Evolutionary conservation across 306 rosid species (phyloP).

Genomic region (Luffa acutangula): DNA sequence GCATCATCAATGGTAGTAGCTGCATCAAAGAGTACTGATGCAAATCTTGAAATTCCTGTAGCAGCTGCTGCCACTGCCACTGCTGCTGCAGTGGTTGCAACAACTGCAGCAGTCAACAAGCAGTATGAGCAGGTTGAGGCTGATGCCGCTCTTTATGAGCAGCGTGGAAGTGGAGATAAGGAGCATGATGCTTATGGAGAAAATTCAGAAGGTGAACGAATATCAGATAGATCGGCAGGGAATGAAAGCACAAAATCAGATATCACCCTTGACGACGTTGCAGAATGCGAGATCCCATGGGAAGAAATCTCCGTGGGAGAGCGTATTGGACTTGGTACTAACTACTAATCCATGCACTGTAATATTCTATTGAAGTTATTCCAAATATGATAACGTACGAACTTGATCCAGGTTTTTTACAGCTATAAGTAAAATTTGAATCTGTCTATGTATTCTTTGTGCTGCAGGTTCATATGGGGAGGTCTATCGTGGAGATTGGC

Average conservation of each 20-base stretch:
- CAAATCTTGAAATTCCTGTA: conserved; percentile 70
- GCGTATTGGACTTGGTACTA: conserved; percentile 92
- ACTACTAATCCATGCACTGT: conserved; percentile 20
- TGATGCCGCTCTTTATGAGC: conserved; percentile 40
- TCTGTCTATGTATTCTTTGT: conserved; percentile 13
- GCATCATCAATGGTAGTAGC: conserved; percentile 94
- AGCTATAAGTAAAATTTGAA: conserved; percentile 13
- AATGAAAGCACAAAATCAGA: conserved; percentile 74
- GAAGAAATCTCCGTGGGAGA: conserved; percentile 89
- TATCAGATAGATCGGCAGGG: conserved; percentile 62
- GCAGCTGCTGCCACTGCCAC: conserved; percentile 92
- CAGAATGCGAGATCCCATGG: conserved; percentile 86
- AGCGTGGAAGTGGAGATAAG: conserved; percentile 45
- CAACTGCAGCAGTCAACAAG: conserved; percentile 81
- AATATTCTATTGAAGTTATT: conserved; percentile 18
- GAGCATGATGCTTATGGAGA: conserved; percentile 35
- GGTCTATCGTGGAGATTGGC: conserved; percentile 94
- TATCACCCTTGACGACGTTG: conserved; percentile 61
- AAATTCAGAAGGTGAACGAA: conserved; percentile 55
- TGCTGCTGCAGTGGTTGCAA: conserved; percentile 95
- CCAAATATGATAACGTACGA: conserved; percentile 13
- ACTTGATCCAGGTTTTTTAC: conserved; percentile 12
- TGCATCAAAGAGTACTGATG: conserved; percentile 45
- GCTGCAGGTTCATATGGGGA: conserved; percentile 95
- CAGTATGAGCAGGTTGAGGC: conserved; percentile 67